These are phyloP conservation scores for Spiraea crenata DNA, from an alignment of 331 rosid genomes.

Conservation along the genomic window DNA sequence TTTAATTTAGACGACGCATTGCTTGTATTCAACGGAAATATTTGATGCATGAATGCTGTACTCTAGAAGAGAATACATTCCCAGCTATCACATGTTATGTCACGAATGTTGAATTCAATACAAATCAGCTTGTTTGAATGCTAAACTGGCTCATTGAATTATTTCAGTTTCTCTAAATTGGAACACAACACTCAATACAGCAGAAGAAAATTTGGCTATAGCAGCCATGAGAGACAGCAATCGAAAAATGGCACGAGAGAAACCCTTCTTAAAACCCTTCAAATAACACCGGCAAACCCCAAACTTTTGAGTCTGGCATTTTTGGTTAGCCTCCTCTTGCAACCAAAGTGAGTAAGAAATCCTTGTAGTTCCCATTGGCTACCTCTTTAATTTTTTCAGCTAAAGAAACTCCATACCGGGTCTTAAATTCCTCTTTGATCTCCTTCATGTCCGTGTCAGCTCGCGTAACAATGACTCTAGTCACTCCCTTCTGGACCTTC, in stretches of 20 bases:
- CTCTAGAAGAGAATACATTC: no score
- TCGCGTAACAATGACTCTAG: conserved; percentile 75
- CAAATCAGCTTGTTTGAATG: neutral
- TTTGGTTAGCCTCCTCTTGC: conserved; percentile 42
- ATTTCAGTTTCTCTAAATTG: conserved; percentile 14
- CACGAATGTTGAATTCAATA: neutral
- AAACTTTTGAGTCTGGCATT: neutral
- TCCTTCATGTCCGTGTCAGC: conserved; percentile 73
- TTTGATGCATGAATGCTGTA: no score
- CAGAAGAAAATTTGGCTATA: conserved; percentile 5
- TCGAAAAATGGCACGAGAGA: neutral
- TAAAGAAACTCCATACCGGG: conserved; percentile 48
- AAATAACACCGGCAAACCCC: neutral
- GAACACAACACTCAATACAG: neutral
- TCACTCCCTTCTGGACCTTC: conserved; percentile 53
- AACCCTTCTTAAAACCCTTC: neutral
- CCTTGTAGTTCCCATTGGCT: conserved; percentile 76
- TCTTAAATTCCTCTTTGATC: conserved; percentile 57
- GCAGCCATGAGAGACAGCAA: conserved; percentile 3
- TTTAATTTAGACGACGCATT: no score
- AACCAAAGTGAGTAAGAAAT: conserved; percentile 71
- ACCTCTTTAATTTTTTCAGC: conserved; percentile 52
- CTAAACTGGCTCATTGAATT: conserved; percentile 14
- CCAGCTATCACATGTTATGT: no score
- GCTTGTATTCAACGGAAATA: no score